Conservation (phyloP, 805 yeast species). For the Pichia pseudocactophila region DNA sequence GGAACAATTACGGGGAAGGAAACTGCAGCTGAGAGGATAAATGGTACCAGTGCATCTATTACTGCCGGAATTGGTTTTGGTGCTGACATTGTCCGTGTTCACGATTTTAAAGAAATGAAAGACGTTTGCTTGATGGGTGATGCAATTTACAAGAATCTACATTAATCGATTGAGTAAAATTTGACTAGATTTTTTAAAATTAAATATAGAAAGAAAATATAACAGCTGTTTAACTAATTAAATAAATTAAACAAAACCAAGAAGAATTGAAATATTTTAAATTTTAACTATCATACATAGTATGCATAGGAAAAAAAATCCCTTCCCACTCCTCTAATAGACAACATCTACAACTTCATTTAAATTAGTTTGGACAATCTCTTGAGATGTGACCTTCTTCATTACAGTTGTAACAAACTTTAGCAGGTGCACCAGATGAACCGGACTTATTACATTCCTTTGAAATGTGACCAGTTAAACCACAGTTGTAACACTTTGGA, state of each 20-base stretch:
- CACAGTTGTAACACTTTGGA: slow-evolving; percentile 85
- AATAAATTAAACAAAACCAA: slow-evolving; percentile 3
- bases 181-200: too few species aligned
- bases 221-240: not conserved
- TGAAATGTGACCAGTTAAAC: slow-evolving; percentile 81
- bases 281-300: not conserved
- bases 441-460: slow-evolving; percentile 61
- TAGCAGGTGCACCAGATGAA: slow-evolving; percentile 28
- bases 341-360: slow-evolving; percentile 1
- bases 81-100: slow-evolving; percentile 80
- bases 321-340: slow-evolving; percentile 3
- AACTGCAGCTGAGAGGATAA: slow-evolving; percentile 51
- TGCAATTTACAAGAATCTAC: slow-evolving; percentile 45
- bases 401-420: slow-evolving; percentile 68
- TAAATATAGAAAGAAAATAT: not conserved
- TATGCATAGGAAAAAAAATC: slow-evolving; percentile 6
- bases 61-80: slow-evolving; percentile 66
- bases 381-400: slow-evolving; percentile 81
- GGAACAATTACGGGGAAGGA: slow-evolving; percentile 60
- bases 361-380: slow-evolving; percentile 40
- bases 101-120: slow-evolving; percentile 56
- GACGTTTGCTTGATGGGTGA: slow-evolving; percentile 59
- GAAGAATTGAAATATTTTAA: slow-evolving; percentile 4
- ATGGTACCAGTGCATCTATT: slow-evolving; percentile 70
- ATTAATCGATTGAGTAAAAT: not conserved